Conservation (phyloP, 1,139 yeast genomes). For the Hemisphaericaspora subhashii region DNA sequence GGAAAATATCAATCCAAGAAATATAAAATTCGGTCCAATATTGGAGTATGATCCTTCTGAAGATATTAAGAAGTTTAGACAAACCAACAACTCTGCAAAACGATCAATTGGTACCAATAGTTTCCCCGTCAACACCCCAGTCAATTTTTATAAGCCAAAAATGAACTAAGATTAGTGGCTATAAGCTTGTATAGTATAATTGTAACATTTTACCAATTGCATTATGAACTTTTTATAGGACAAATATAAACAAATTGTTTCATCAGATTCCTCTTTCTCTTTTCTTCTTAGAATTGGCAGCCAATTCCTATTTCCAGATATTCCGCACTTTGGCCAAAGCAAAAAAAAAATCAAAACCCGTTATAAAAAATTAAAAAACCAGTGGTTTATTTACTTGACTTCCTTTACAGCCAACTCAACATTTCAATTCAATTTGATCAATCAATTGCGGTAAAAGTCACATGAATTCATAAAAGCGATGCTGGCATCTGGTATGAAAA, state of each 20-base stretch:
- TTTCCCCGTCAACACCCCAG: conserved; percentile 34
- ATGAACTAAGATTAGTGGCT: conserved; percentile 16
- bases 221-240: too few relatives aligned
- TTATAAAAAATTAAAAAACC: too few relatives aligned
- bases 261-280: too few relatives aligned
- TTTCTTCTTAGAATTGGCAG: too few relatives aligned
- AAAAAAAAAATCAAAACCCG: too few relatives aligned
- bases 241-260: too few relatives aligned
- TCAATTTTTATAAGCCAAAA: conserved; percentile 38
- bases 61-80: conserved; percentile 23
- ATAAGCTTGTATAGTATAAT: not conserved
- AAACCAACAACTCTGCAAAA: conserved; percentile 16
- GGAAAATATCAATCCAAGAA: conserved; percentile 23
- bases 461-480: not conserved
- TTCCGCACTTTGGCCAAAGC: too few relatives aligned
- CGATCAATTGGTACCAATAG: conserved; percentile 26
- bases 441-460: not conserved
- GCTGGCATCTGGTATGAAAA: conserved; percentile 1
- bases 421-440: too few relatives aligned
- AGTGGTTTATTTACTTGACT: too few relatives aligned
- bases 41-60: conserved; percentile 44
- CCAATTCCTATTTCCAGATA: too few relatives aligned
- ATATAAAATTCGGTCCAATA: conserved; percentile 43
- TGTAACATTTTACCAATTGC: too few relatives aligned
- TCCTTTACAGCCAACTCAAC: too few relatives aligned